Percentiles rank a stretch among this genome's conserved stretches.
These are phyloP conservation scores for Verticillium alfalfae DNA, from an alignment of 2,329 filamentous ascomycete species.

Conservation along the genomic window DNA sequence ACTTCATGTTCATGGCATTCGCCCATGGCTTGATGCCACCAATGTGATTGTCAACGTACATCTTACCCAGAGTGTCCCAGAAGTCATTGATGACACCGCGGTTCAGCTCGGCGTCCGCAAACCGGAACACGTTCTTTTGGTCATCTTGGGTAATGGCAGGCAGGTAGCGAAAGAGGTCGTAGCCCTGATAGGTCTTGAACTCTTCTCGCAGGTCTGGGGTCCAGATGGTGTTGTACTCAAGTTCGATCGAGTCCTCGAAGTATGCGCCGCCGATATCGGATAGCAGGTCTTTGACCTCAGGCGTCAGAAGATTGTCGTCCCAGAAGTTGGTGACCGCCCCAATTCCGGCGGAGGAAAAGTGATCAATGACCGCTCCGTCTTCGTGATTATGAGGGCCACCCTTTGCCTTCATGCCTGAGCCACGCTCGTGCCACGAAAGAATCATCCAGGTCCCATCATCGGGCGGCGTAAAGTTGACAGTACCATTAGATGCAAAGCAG, in stretches of 20 bases:
- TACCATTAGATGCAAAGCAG: constrained; percentile 1
- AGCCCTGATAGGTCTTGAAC: constrained; percentile 6
- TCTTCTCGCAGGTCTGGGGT: constrained; percentile 1
- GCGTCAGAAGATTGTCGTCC: constrained; percentile 4
- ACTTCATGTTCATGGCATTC: constrained; percentile 2
- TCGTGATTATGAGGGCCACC: constrained; percentile 3
- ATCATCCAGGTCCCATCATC: constrained; percentile 6
- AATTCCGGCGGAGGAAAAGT: constrained; percentile 4
- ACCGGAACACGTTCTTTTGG: constrained; percentile 7
- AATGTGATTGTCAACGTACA: constrained; percentile 8
- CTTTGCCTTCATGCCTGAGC: constrained; percentile 4
- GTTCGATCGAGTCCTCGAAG: constrained; percentile 10
- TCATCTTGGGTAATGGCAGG: constrained; percentile 5
- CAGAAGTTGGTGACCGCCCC: constrained; percentile 5
- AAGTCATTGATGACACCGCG: constrained; percentile 9
- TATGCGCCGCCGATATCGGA: constrained; percentile 5
- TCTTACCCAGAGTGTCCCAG: constrained; percentile 7
- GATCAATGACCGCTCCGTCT: constrained; percentile 8
- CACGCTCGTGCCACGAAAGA: constrained; percentile 5
- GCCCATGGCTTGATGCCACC: constrained; percentile 4
- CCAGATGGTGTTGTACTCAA: constrained; percentile 7
- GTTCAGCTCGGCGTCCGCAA: constrained; percentile 4
- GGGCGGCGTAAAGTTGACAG: constrained; percentile 5
- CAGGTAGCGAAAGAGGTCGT: constrained; percentile 4
- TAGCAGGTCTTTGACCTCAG: constrained; percentile 2